Conservation (phyloP, 2,329 filamentous ascomycete species). For the Neonectria punicea region DNA sequence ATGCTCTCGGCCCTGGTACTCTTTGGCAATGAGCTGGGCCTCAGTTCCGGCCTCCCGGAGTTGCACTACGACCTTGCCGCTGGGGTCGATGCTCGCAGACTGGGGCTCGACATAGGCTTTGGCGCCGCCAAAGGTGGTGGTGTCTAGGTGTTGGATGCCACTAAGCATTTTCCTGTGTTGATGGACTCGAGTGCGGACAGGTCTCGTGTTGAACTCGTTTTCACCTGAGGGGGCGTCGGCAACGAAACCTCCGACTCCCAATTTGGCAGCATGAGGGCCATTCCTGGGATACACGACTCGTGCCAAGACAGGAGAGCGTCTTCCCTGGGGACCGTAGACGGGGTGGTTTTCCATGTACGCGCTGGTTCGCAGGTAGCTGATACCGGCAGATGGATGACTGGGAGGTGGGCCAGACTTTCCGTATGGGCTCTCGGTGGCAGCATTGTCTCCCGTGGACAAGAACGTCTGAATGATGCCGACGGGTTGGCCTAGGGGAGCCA, state of each 20-base stretch:
- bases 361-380: conserved; percentile 69
- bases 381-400: conserved; percentile 70
- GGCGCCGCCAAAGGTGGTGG: conserved; percentile 60
- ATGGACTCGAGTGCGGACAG: conserved; percentile 27
- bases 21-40: conserved; percentile 58
- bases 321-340: conserved; percentile 67
- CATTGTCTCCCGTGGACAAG: conserved; percentile 38
- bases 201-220: conserved; percentile 53
- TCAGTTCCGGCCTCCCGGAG: conserved; percentile 53
- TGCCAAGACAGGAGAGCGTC: conserved; percentile 59
- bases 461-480: conserved; percentile 43
- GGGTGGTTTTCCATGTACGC: conserved; percentile 69
- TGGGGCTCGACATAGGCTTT: conserved; percentile 63
- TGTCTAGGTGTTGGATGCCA: conserved; percentile 57
- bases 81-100: conserved; percentile 58
- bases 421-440: conserved; percentile 55
- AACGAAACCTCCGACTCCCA: conserved; percentile 68
- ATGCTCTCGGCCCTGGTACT: conserved; percentile 52
- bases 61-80: conserved; percentile 59
- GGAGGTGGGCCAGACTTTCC: conserved; percentile 65
- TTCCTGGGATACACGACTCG: conserved; percentile 61
- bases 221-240: conserved; percentile 55
- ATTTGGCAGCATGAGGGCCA: conserved; percentile 49
- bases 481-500: conserved; percentile 61
- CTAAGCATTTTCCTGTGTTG: conserved; percentile 42